Percentiles rank a stretch among this genome's conserved stretches.
Conservation (phyloP, 2,329 filamentous ascomycete species). For the Trichoderma sp. region DNA sequence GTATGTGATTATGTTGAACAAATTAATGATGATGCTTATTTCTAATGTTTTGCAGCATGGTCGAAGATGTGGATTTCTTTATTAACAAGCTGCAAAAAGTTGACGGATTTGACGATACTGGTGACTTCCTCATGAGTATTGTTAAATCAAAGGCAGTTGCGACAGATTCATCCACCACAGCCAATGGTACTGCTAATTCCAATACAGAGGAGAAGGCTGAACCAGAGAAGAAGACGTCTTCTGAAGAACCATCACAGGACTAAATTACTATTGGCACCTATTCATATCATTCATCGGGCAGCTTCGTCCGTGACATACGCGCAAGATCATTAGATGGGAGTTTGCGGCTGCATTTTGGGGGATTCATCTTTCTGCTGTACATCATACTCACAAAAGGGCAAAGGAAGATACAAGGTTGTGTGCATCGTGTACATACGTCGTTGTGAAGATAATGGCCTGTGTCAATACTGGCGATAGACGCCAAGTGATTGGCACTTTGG, state of each 20-base stretch:
- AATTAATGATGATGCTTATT: not conserved
- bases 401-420: not conserved
- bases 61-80: conserved; percentile 76
- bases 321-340: conserved; percentile 26
- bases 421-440: conserved; percentile 11
- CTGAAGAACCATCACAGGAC: conserved; percentile 19
- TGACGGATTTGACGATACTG: conserved; percentile 76
- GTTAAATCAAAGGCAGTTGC: conserved; percentile 62
- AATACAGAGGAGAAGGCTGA: conserved; percentile 31
- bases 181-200: conserved; percentile 28
- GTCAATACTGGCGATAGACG: not conserved
- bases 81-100: conserved; percentile 72
- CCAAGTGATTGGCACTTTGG: not conserved
- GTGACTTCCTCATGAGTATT: conserved; percentile 68
- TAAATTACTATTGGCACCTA: not conserved
- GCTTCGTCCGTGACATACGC: not conserved
- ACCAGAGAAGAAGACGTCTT: conserved; percentile 29
- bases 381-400: conserved; percentile 1
- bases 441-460: not conserved
- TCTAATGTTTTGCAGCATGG: conserved; percentile 59
- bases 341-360: conserved; percentile 10
- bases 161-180: conserved; percentile 30
- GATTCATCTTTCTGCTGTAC: conserved; percentile 11
- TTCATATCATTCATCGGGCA: not conserved
- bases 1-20: conserved; percentile 53